Conservation (phyloP, 2,329 filamentous ascomycete genomes). For the Hymenoscyphus scutula region DNA sequence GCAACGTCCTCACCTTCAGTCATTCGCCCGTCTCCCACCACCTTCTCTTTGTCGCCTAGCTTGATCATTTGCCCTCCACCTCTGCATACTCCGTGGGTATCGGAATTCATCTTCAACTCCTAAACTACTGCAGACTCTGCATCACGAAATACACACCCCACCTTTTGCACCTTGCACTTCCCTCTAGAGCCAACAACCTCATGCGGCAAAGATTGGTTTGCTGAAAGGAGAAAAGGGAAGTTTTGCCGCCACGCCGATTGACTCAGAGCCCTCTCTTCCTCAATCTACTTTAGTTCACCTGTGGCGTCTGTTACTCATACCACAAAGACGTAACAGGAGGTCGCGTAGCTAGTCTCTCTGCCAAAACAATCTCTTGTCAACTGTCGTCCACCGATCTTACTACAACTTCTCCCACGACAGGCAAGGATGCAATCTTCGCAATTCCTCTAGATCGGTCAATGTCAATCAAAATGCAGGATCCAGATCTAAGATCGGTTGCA, state of each 20-base stretch:
- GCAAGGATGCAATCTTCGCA: neutral
- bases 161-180: neutral
- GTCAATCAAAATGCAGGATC: conserved; percentile 61
- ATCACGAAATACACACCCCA: neutral
- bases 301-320: neutral
- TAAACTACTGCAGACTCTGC: neutral
- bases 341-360: neutral
- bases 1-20: neutral
- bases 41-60: conserved; percentile 1
- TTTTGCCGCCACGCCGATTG: neutral
- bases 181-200: neutral
- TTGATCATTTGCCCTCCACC: neutral
- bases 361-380: neutral
- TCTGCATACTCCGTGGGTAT: neutral
- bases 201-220: neutral
- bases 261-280: neutral
- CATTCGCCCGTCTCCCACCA: neutral
- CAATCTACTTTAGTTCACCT: neutral
- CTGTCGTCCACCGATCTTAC: neutral
- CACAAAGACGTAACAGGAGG: neutral
- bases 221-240: neutral
- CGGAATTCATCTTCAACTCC: neutral
- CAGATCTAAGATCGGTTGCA: conserved; percentile 29
- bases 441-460: neutral
- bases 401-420: neutral